Conservation (phyloP, 2,329 filamentous ascomycete species). For the Didymella sp. region DNA sequence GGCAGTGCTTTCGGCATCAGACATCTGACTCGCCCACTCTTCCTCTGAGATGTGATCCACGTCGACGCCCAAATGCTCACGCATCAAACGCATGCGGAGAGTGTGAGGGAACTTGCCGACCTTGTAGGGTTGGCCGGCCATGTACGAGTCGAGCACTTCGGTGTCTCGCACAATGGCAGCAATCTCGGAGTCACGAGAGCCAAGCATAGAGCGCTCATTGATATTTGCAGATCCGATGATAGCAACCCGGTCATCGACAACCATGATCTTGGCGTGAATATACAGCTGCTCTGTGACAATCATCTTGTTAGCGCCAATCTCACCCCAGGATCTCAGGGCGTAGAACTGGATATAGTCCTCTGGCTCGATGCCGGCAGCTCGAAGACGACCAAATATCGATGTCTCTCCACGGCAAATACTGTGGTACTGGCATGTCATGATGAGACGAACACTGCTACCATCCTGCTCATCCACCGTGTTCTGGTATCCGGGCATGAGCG, state of each 20-base stretch:
- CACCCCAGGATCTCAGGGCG: constrained; percentile 89
- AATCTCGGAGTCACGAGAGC: constrained; percentile 88
- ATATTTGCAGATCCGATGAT: constrained; percentile 98
- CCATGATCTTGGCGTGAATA: constrained; percentile 96
- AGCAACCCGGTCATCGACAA: constrained; percentile 91
- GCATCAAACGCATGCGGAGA: constrained; percentile 90
- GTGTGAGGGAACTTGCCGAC: constrained; percentile 94
- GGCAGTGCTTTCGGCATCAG: constrained; percentile 73
- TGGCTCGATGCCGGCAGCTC: constrained; percentile 81
- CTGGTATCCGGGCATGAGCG: constrained; percentile 97
- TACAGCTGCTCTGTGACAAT: constrained; percentile 96
- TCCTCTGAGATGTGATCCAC: constrained; percentile 75
- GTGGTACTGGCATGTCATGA: constrained; percentile 95
- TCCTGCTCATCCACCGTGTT: constrained; percentile 94
- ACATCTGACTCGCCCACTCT: constrained; percentile 44
- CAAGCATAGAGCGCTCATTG: constrained; percentile 96
- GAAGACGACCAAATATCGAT: constrained; percentile 88
- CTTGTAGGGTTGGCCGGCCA: constrained; percentile 87
- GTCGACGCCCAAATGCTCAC: constrained; percentile 94
- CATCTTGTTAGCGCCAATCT: constrained; percentile 80
- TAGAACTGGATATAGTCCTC: constrained; percentile 97
- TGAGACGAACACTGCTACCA: constrained; percentile 90
- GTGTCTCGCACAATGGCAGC: constrained; percentile 91
- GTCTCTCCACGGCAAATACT: constrained; percentile 93
- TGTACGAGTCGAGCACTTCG: constrained; percentile 88